Conservation (phyloP, 352 stramenopile species). For the Pythium aristosporum region DNA sequence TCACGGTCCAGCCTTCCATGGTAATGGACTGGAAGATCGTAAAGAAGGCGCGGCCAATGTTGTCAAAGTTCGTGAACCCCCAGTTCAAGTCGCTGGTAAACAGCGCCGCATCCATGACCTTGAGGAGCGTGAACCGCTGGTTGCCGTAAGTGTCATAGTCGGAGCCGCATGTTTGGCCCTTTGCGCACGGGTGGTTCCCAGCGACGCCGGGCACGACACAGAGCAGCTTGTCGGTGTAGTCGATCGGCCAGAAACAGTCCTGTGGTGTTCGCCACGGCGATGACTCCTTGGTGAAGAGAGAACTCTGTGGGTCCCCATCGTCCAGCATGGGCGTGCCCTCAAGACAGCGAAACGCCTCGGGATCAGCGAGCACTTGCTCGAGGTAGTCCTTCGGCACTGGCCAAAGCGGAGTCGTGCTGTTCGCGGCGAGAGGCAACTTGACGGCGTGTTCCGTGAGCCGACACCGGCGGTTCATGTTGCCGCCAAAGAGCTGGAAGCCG, state of each 20-base stretch:
- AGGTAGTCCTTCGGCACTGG: conserved; percentile 55
- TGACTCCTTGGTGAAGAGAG: conserved; percentile 56
- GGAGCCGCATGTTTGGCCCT: conserved; percentile 48
- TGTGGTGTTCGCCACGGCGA: conserved; percentile 62
- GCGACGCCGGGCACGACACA: conserved; percentile 49
- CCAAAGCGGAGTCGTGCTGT: conserved; percentile 38
- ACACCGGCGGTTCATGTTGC: conserved; percentile 80
- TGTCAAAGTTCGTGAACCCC: conserved; percentile 94
- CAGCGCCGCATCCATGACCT: conserved; percentile 50
- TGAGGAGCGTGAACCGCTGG: conserved; percentile 45
- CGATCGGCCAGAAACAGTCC: conserved; percentile 93
- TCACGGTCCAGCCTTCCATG: conserved; percentile 90
- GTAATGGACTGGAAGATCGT: conserved; percentile 95
- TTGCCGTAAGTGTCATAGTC: conserved; percentile 76
- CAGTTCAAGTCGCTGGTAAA: conserved; percentile 76
- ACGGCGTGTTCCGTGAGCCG: conserved; percentile 77
- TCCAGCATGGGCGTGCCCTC: conserved; percentile 37
- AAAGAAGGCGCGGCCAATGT: conserved; percentile 87
- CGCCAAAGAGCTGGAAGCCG: conserved; percentile 86
- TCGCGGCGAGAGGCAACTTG: conserved; percentile 33
- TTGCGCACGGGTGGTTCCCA: conserved; percentile 54
- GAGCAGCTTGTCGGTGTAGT: conserved; percentile 70
- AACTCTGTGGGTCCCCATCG: conserved; percentile 41
- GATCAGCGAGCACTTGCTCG: conserved; percentile 35
- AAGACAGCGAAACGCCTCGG: conserved; percentile 39